A percentile compares a stretch with the other conserved stretches of the same genome.
These are phyloP conservation scores for Boletellus sp. DNA, from an alignment of 1,284 basidiomycete species.

Conservation along the genomic window DNA sequence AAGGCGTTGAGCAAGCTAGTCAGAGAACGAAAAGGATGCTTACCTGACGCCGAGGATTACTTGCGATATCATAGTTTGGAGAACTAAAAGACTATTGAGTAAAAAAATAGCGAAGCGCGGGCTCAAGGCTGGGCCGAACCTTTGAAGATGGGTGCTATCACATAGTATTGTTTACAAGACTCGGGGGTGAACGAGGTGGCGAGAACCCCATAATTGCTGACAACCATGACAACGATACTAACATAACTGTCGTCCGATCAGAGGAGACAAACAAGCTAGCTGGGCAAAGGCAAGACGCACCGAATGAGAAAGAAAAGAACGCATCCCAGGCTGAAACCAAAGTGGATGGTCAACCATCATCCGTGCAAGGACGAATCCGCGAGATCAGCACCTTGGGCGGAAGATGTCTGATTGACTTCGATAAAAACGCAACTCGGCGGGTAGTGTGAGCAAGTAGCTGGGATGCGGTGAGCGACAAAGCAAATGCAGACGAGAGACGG, in stretches of 20 bases:
- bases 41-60: slow-evolving; percentile 32
- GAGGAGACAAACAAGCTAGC: neutral
- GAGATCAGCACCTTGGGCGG: slow-evolving; percentile 26
- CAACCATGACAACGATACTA: slow-evolving; percentile 35
- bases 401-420: slow-evolving; percentile 30
- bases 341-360: neutral
- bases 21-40: neutral
- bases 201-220: slow-evolving; percentile 41
- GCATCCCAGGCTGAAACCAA: slow-evolving; percentile 27
- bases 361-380: neutral
- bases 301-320: slow-evolving; percentile 40
- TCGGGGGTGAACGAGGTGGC: slow-evolving; percentile 26
- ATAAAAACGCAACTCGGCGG: slow-evolving; percentile 41
- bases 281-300: slow-evolving; percentile 9
- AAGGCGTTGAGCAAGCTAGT: neutral
- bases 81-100: slow-evolving; percentile 13
- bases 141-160: slow-evolving; percentile 34
- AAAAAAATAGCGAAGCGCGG: neutral
- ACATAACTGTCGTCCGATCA: slow-evolving; percentile 33
- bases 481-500: neutral
- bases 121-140: slow-evolving; percentile 18
- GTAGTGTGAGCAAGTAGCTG: slow-evolving; percentile 41
- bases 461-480: neutral
- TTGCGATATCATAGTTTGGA: slow-evolving; percentile 37
- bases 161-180: slow-evolving; percentile 29